Base-by-base conservation (phyloP, 176 grass and related monocot genomes). In the Bothriochloa decipiens region DNA sequence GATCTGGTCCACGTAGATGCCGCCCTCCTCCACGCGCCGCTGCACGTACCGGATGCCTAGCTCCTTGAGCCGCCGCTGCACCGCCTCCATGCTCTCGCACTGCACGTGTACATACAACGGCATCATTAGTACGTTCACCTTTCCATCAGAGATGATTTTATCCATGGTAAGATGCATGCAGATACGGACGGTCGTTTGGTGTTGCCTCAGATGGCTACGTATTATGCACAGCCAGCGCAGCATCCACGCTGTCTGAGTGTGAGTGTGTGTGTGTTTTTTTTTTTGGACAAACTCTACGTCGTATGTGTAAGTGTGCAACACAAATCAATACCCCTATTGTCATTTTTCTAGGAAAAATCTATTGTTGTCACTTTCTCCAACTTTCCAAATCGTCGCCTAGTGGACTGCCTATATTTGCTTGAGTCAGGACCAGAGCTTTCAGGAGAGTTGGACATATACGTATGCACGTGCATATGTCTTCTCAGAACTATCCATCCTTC, bases 1-100 rank as follows among this genome's bases (percentile, higher is more conserved):
- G 84, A 97, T 42, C 85, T 97, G 94, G 76, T 94, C 94, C 3
- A 97, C 92, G 55, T 66, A 65, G 71, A 97, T 85, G 17, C 92
- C 90, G 22, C 88, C 90, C 33, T 97, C 94, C 80, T 90, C 92
- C 25, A 97, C 94, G 0, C 80, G 67, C 14, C 70, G 77, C 67
- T 90, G 42, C 70, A 87, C 81, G 82, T 86, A 86, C 4, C 6
- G 9, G 86, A 97, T 83, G 3, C 65, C 77, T 80, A 94, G 65
- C 87, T 94, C 94, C 78, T 89, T 84, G 33, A 97, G 92, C 75
- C 72, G 77, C 76, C 89, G 91, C 85, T 90, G 85, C 80, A 97
- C 94, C 18, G 76, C 45, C 49, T 75, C 74, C 83, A 97, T 68
- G 79, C 91, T 97, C 81, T 94, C 94, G 79, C 91, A 94, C 94